Evolutionary conservation across 805 yeast genomes (phyloP).

Genomic region (Candida nanaspora): DNA sequence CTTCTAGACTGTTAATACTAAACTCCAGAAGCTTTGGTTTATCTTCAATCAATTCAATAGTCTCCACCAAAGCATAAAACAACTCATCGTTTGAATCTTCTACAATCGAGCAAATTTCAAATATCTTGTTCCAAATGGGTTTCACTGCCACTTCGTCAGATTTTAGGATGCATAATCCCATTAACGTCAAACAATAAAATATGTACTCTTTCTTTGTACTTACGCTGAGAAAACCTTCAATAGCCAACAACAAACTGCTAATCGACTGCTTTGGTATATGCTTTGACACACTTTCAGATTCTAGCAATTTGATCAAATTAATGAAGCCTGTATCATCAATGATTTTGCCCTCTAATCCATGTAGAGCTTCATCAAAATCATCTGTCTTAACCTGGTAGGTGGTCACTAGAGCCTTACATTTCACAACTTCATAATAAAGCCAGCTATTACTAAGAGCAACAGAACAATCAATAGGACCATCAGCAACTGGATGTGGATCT

Average conservation of each 20-base stretch:
- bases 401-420: too few relatives aligned
- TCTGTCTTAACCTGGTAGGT: not conserved
- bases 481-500: not conserved
- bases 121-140: not conserved
- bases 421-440: not conserved
- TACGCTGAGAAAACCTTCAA: not conserved
- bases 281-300: not conserved
- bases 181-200: not conserved
- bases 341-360: not conserved
- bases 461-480: not conserved
- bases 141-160: not conserved
- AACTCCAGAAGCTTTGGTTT: conserved; percentile 35
- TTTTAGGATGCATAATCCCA: not conserved
- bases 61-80: conserved; percentile 25
- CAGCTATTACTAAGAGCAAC: not conserved
- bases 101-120: not conserved
- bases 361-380: too few relatives aligned
- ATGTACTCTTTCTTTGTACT: not conserved
- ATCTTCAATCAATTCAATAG: conserved; percentile 28
- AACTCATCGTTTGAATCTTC: conserved; percentile 2
- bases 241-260: too few relatives aligned
- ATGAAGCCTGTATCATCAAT: not conserved
- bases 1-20: conserved; percentile 9
- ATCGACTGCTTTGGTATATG: too few relatives aligned
- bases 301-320: not conserved